phyloP scores from a whole-genome alignment of 768 basidiomycete genomes.

The Brasilioporus rufonigricans region DNA sequence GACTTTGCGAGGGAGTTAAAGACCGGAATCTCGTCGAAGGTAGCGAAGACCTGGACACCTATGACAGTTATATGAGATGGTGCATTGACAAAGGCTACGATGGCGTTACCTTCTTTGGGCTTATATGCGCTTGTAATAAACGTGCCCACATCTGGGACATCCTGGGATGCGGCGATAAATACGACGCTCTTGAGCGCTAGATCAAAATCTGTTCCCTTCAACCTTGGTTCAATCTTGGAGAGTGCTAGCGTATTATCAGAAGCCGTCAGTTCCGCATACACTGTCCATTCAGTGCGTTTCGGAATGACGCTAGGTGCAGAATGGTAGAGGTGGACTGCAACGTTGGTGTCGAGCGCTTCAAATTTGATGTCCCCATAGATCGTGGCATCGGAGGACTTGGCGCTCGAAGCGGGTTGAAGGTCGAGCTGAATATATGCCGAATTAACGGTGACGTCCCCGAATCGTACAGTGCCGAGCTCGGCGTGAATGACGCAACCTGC shows the following conservation, averaged over 20 bases:
- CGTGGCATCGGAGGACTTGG: neutral
- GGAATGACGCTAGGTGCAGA: neutral
- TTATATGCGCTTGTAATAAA: neutral
- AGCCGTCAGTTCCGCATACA: neutral
- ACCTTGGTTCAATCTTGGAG: conserved; percentile 1
- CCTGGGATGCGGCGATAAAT: conserved; percentile 3
- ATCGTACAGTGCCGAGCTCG: neutral
- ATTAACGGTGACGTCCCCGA: neutral
- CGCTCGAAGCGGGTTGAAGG: conserved; percentile 1
- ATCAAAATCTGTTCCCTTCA: conserved; percentile 4
- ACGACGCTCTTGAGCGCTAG: neutral
- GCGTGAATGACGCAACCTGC: conserved; percentile 2
- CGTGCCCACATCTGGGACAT: neutral
- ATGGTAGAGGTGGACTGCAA: conserved; percentile 4
- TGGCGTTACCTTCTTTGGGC: neutral
- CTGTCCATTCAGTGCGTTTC: conserved; percentile 4
- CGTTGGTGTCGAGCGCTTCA: neutral
- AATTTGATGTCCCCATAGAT: conserved; percentile 4
- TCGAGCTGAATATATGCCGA: conserved; percentile 6
- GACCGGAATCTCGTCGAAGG: neutral
- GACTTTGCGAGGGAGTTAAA: conserved; percentile 2
- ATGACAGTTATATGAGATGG: neutral
- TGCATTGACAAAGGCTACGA: neutral
- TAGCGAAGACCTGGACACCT: conserved; percentile 6
- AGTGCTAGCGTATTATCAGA: neutral